Percentiles rank a stretch among this genome's conserved stretches.
phyloP scores from a whole-genome alignment of 257 asterid genomes.

The Prunella vulgaris region DNA sequence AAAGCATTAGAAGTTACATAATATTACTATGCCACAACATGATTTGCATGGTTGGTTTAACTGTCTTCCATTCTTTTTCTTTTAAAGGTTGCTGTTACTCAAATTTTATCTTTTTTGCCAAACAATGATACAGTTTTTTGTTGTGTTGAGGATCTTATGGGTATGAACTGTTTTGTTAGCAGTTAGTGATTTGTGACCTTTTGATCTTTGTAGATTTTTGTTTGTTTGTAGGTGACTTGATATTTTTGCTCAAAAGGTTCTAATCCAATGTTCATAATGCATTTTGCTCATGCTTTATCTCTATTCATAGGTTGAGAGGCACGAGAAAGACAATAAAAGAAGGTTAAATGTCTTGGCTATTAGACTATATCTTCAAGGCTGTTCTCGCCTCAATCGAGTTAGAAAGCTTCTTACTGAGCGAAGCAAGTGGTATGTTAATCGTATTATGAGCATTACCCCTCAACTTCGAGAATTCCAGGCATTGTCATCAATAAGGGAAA shows the following conservation, averaged over 20 bases:
- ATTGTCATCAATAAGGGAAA: slow-evolving; percentile 76
- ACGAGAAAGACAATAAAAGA: slow-evolving; percentile 73
- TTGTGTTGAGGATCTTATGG: slow-evolving; percentile 2
- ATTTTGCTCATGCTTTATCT: slow-evolving; percentile 27
- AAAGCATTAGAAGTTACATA: background rate
- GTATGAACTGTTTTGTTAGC: background rate
- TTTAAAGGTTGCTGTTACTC: slow-evolving; percentile 9
- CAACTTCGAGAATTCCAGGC: slow-evolving; percentile 99
- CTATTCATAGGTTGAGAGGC: slow-evolving; percentile 77
- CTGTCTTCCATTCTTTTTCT: background rate
- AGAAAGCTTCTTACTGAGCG: slow-evolving; percentile 75
- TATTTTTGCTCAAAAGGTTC: slow-evolving; percentile 7
- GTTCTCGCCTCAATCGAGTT: slow-evolving; percentile 77
- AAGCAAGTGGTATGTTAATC: slow-evolving; percentile 89
- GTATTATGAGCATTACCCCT: slow-evolving; percentile 91
- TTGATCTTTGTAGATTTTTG: background rate
- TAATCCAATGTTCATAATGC: slow-evolving; percentile 10
- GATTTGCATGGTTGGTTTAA: background rate
- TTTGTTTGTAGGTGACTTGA: slow-evolving; percentile 5
- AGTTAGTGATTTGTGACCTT: background rate
- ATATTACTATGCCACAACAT: background rate
- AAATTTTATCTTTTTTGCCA: background rate
- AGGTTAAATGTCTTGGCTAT: slow-evolving; percentile 62
- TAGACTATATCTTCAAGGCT: slow-evolving; percentile 74
- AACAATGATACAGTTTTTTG: background rate